Evolutionary conservation across 2,329 filamentous ascomycete species (phyloP).

Genomic region (Alternaria viburni): DNA sequence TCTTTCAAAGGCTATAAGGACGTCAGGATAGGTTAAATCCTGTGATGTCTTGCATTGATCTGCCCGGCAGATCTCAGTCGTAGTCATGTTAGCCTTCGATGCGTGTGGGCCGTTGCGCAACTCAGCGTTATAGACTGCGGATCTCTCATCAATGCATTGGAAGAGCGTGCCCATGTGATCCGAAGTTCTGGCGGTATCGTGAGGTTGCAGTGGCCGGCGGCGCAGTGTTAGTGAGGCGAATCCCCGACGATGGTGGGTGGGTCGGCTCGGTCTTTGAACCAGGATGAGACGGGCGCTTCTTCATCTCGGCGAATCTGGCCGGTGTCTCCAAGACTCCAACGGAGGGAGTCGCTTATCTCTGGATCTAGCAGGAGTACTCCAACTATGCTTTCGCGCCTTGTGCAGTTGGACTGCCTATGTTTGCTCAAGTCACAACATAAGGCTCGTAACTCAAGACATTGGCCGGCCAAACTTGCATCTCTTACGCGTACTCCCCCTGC

Average conservation of each 20-base stretch:
- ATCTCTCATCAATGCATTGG: background rate
- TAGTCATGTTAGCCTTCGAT: background rate
- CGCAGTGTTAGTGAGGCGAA: constrained; percentile 3
- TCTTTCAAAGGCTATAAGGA: background rate
- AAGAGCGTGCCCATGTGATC: background rate
- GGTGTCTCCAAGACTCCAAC: background rate
- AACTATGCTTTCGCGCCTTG: background rate
- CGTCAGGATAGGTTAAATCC: background rate
- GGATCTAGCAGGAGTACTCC: background rate
- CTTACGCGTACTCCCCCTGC: background rate
- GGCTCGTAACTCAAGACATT: no score
- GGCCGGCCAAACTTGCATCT: background rate
- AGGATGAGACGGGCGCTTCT: background rate
- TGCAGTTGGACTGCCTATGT: background rate
- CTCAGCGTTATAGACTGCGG: background rate
- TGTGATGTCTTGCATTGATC: constrained; percentile 2
- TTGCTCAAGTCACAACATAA: no score
- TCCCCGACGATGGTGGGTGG: background rate
- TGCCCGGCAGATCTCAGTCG: background rate
- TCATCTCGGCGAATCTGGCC: background rate
- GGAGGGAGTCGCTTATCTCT: background rate
- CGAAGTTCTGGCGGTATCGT: constrained; percentile 12
- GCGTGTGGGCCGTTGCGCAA: background rate
- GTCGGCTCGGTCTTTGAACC: background rate
- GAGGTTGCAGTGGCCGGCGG: constrained; percentile 8